Base-by-base conservation (phyloP, 164 flowering plant genomes). In the Platanus orientalis region DNA sequence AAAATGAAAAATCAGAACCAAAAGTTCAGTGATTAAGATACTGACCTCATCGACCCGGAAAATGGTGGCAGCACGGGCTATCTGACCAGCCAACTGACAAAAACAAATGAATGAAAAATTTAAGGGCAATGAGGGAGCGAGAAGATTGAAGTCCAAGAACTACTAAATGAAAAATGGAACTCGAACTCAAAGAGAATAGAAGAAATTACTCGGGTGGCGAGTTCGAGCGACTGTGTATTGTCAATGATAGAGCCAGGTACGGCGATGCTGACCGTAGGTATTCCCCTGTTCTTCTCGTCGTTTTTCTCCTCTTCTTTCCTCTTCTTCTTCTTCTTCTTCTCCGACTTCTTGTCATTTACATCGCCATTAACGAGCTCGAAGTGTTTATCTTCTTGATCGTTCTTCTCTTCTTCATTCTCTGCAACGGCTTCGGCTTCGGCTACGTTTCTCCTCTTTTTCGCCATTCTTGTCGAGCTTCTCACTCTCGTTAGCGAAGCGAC, bases 41-140 rank as follows among this genome's bases (percentile, higher is more conserved):
- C 29, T 25, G 6, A 93, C 99, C 97, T 94, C 99, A 44, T 91
- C 89, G 5, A 94, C 69, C 47, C 96, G 81, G 69, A 88, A 94
- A 71, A 94, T 91, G 7, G 99, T 83, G 2, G 92, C 90, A 7
- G 99, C 97, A n/a, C 99, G 85, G 7, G 97, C 96, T 78, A 94
- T 80, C 79, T 94, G 99, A 66, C 97, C 90, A 61, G 99, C 99
- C 67, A 94, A 75, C 99, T 94, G 81, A 61, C 62, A 70, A 62
- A 21, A 59, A 0, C 57, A 55, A 20, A 47, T 12, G 54, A 2
- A 39, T 6, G 9, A 21, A 25, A 6, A 59, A 68, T 1, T 16
- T 34, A 57, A 57, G 19, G 24, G 63, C 54, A 34, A 6, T 24
- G 36, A n/a, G 34, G 13, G 6, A 13, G 24, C 24, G 16, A 49